Conservation (phyloP, 495 filamentous ascomycete species). For the Penicillium goetzii region DNA sequence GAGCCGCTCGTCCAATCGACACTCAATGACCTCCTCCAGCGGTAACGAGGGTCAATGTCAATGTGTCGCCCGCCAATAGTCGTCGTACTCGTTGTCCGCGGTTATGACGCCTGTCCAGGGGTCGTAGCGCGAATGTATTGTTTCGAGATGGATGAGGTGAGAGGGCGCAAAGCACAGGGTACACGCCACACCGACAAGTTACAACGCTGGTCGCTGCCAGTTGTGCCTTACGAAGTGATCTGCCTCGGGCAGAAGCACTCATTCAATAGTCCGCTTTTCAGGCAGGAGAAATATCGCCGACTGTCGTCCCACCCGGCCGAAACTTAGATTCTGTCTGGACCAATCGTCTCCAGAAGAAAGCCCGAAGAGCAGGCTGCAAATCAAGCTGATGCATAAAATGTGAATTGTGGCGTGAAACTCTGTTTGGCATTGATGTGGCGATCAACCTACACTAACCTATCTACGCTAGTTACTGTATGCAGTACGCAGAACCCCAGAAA, state of each 20-base stretch:
- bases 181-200: neutral
- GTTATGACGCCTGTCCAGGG: neutral
- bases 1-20: slow-evolving; percentile 22
- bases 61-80: slow-evolving; percentile 7
- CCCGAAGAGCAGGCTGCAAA: neutral
- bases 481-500: neutral
- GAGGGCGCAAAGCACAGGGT: neutral
- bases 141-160: neutral
- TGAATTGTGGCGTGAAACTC: slow-evolving; percentile 10
- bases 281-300: slow-evolving; percentile 17
- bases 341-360: neutral
- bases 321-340: slow-evolving; percentile 17
- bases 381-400: slow-evolving; percentile 2
- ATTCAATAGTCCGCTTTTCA: neutral
- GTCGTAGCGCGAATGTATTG: neutral
- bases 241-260: too few relatives aligned
- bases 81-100: neutral
- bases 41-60: slow-evolving; percentile 8
- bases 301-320: slow-evolving; percentile 21
- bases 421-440: slow-evolving; percentile 10
- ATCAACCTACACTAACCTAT: neutral
- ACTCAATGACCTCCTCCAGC: slow-evolving; percentile 1
- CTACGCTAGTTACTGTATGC: neutral
- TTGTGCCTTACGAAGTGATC: neutral
- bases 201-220: neutral